phyloP scores from a whole-genome alignment of 148 eudicot species.

The Drosera capensis region DNA sequence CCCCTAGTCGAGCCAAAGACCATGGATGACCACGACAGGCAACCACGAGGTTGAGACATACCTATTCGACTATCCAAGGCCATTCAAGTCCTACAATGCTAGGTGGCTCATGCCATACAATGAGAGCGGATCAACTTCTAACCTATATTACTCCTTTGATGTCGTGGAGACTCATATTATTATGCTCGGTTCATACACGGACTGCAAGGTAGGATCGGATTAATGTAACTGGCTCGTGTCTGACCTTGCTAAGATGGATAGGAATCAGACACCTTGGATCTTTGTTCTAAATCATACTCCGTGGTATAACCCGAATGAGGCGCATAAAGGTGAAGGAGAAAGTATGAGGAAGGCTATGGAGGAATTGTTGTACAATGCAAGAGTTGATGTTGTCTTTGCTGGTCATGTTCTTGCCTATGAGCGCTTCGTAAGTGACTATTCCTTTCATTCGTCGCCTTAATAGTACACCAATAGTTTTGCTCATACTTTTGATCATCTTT shows the following conservation, averaged over 20 bases:
- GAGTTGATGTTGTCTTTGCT: conserved; percentile 59
- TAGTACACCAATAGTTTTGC: too few species aligned
- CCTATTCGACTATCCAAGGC: conserved; percentile 41
- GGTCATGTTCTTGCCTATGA: conserved; percentile 94
- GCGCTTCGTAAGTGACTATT: conserved; percentile 50
- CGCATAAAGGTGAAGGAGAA: conserved; percentile 78
- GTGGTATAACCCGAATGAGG: conserved; percentile 68
- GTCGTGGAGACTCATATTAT: conserved; percentile 54
- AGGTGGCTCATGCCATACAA: conserved; percentile 75
- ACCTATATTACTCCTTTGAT: conserved; percentile 72
- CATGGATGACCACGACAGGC: conserved; percentile 91
- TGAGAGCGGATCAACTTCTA: conserved; percentile 65
- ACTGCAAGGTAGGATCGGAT: conserved; percentile 40
- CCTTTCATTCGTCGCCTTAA: background rate
- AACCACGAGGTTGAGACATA: conserved; percentile 57
- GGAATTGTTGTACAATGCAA: conserved; percentile 30
- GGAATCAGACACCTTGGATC: conserved; percentile 60
- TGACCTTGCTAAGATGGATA: conserved; percentile 34
- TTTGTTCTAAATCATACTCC: conserved; percentile 59
- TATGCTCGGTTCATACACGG: conserved; percentile 64
- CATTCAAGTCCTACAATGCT: conserved; percentile 65
- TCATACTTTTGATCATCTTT: too few species aligned
- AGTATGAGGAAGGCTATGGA: conserved; percentile 73
- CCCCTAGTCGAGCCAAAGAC: conserved; percentile 62
- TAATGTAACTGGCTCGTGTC: conserved; percentile 62